Base-by-base conservation (phyloP, 1,284 basidiomycete species). In the Chalciporus sp. region DNA sequence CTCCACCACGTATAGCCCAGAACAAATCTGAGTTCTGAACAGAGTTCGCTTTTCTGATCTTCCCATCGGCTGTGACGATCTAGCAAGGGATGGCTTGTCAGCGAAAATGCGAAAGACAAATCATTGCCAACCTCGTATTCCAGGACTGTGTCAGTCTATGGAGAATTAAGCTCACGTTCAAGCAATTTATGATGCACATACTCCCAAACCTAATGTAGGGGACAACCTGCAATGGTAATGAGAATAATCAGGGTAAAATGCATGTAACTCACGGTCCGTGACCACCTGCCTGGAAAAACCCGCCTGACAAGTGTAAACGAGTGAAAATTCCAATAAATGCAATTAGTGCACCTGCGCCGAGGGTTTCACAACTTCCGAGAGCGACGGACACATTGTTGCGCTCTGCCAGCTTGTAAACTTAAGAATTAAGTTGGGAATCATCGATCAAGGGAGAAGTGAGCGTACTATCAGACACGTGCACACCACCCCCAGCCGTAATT, bases 1-100 rank as follows among this genome's bases (percentile, higher is more conserved):
- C 54, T 5, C 54, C 54, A 19, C 54, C 54, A 26, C 54, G 43
- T 6, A 55, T 17, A 16, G 51, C 54, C 53, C 55, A 56, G 20
- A 56, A 56, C 19, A 55, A 37, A 8, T 55, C 53, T 10, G 53
- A n/a, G 28, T 56, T 37, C 40, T 55, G 55, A 26, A 40, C 3
- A 9, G 37, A 39, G 17, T 55, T 56, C 41, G 49, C 54, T 0
- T 17, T 56, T 28, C 33, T 49, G 11, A 49, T 28, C 7, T 26
- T 23, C n/a, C 55, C 47, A 28, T 55, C 47, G 7, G 53, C 45
- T 11, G 47, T 56, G 6, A 55, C 47, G 12, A 56, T 35, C 51
- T 54, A 10, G 33, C 2, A 28, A 45, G 23, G 14, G 28, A 33
- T 40, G 33, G 19, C 27, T 28, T 31, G 51, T 51, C 4, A 44